Base-by-base conservation (phyloP, 176 grass and related monocot species). In the Rhynchospora tenuis region DNA sequence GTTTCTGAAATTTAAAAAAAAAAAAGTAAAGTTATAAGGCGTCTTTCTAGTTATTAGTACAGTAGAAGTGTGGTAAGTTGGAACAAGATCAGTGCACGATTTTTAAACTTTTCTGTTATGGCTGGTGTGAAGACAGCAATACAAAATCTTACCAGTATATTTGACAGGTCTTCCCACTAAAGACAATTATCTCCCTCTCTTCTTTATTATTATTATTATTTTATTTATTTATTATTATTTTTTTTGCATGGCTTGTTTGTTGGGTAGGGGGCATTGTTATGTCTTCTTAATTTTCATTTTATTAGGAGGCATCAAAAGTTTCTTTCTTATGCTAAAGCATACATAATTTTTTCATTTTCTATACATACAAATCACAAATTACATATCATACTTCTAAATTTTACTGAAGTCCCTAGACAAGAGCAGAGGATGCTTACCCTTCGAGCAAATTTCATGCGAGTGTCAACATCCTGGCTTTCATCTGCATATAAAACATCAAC, bases 361-460 rank as follows among this genome's bases (percentile, higher is more conserved):
- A 77, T 31, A 11, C 26, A 77, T 77, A 31, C 26, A 54, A 77
- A 56, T 31, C 1, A 31, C 20, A 29, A 56, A 56, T 29, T 77
- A 20, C 19, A 45, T 54, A 2, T 47, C 22, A 24, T 52, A 75
- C 71, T 51, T 20, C 51, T 51, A 45, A 74, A 16, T 52, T 38
- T 38, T 26, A 74, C 8, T 1, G 1, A 74, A 5, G 71, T 16
- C 47, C 44, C 26, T 52, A 74, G 51, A 74, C 71, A 26, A 27
- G 29, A 74, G 43, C 59, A 45, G 29, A 86, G 59, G 17, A 47
- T 55, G 57, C 58, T 88, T 95, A 99, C 96, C 96, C 96, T 95
- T 92, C 88, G 84, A 79, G 86, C 83, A 72, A 88, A 46, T 86
- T 86, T 95, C 73, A 61, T 85, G 42, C 84, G 84, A 66, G 86